These are phyloP conservation scores for Coniella lustricola DNA, from an alignment of 2,329 filamentous ascomycete genomes.

Conservation along the genomic window DNA sequence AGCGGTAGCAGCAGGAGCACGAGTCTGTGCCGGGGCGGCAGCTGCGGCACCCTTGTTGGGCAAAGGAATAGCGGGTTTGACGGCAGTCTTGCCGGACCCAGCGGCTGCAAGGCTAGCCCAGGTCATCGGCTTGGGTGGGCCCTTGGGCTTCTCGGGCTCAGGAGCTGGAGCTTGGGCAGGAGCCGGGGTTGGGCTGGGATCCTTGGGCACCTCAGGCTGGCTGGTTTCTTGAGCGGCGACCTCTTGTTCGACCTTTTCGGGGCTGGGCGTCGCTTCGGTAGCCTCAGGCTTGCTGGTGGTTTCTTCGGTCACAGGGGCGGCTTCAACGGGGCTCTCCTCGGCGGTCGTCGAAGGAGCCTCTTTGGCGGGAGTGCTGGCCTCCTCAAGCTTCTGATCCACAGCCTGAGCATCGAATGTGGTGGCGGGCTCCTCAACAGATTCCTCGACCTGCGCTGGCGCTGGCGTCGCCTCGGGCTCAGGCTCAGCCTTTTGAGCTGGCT, in stretches of 20 bases:
- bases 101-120: slow-evolving; percentile 69
- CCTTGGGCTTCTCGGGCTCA: slow-evolving; percentile 40
- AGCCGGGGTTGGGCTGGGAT: slow-evolving; percentile 49
- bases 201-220: slow-evolving; percentile 60
- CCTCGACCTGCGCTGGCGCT: slow-evolving; percentile 24
- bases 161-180: slow-evolving; percentile 39
- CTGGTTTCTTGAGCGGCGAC: slow-evolving; percentile 48
- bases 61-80: slow-evolving; percentile 33
- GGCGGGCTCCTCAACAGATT: slow-evolving; percentile 24
- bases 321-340: slow-evolving; percentile 26
- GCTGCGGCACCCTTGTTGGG: slow-evolving; percentile 51
- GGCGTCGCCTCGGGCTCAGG: slow-evolving; percentile 24
- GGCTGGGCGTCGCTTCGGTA: slow-evolving; percentile 32
- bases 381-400: slow-evolving; percentile 72
- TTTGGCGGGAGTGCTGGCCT: slow-evolving; percentile 38
- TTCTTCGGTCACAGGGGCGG: slow-evolving; percentile 20
- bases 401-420: slow-evolving; percentile 38
- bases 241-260: slow-evolving; percentile 45
- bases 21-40: slow-evolving; percentile 43
- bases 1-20: slow-evolving; percentile 42
- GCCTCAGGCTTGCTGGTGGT: slow-evolving; percentile 26
- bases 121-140: slow-evolving; percentile 55
- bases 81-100: slow-evolving; percentile 28
- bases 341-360: slow-evolving; percentile 36
- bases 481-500: slow-evolving; percentile 27